phyloP scores from a whole-genome alignment of 768 basidiomycete genomes.

The Rhizopogon sp. region DNA sequence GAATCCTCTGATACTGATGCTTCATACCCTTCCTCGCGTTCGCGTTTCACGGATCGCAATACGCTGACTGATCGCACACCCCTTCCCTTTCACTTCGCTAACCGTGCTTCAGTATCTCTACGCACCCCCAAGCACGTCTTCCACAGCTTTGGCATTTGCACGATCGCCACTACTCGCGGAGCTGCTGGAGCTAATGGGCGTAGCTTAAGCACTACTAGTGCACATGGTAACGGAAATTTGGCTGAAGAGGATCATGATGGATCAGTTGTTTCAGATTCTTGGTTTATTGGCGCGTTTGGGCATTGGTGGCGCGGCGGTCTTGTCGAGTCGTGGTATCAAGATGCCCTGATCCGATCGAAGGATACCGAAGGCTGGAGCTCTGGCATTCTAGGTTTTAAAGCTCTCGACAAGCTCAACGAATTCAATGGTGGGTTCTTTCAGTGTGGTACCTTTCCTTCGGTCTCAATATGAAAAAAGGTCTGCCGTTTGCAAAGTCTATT shows the following conservation, averaged over 20 bases:
- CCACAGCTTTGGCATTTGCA: slow-evolving; percentile 82
- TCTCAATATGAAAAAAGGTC: slow-evolving; percentile 26
- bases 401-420: slow-evolving; percentile 63
- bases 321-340: slow-evolving; percentile 77
- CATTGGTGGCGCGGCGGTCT: slow-evolving; percentile 86
- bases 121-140: slow-evolving; percentile 89
- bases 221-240: slow-evolving; percentile 12
- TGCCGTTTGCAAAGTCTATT: slow-evolving; percentile 47
- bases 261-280: slow-evolving; percentile 65
- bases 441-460: background rate
- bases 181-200: slow-evolving; percentile 46
- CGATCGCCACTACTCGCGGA: slow-evolving; percentile 53
- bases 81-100: slow-evolving; percentile 74
- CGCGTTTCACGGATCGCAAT: slow-evolving; percentile 18
- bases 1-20: slow-evolving; percentile 39
- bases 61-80: slow-evolving; percentile 21
- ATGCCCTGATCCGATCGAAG: slow-evolving; percentile 56
- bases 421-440: slow-evolving; percentile 48
- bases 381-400: slow-evolving; percentile 73
- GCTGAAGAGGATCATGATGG: slow-evolving; percentile 33
- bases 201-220: slow-evolving; percentile 31
- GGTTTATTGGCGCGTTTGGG: slow-evolving; percentile 90
- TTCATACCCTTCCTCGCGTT: slow-evolving; percentile 19
- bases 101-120: slow-evolving; percentile 87
- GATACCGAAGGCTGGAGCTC: slow-evolving; percentile 74